Conservation (phyloP, 345 rosid species). For the Pistacia integerrima region DNA sequence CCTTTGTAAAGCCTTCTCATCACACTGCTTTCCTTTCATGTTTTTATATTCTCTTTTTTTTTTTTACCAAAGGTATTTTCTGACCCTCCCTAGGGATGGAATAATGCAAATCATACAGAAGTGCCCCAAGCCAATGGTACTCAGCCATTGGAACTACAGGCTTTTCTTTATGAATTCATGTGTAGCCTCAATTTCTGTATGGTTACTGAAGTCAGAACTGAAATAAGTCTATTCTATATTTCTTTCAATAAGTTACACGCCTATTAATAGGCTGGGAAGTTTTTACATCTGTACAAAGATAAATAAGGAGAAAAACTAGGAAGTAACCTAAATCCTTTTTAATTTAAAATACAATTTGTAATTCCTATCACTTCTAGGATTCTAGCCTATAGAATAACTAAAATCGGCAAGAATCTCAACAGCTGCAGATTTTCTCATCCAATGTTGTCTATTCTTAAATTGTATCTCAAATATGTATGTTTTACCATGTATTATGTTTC, state of each 20-base stretch:
- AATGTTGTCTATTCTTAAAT: neutral
- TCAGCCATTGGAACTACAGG: neutral
- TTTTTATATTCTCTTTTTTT: neutral
- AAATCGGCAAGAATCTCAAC: too few species aligned
- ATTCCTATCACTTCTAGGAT: too few species aligned
- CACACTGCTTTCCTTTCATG: neutral
- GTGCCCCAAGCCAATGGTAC: neutral
- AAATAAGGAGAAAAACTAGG: too few species aligned
- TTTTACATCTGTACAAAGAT: too few species aligned
- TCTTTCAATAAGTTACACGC: too few species aligned
- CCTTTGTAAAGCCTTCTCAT: neutral
- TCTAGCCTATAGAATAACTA: too few species aligned
- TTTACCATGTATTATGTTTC: neutral
- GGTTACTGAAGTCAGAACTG: neutral
- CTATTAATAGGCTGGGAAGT: too few species aligned
- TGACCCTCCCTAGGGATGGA: neutral
- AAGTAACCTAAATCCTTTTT: too few species aligned
- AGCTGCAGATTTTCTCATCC: neutral
- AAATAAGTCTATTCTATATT: too few species aligned
- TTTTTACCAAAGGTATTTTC: neutral
- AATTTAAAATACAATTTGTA: too few species aligned
- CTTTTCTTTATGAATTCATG: neutral
- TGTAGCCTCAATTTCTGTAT: neutral
- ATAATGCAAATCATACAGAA: neutral
- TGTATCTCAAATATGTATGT: neutral